Evolutionary conservation across 2,329 filamentous ascomycete species (phyloP), one percentile per base, ranked within the genome.

Genomic region (Knufia petricola): DNA sequence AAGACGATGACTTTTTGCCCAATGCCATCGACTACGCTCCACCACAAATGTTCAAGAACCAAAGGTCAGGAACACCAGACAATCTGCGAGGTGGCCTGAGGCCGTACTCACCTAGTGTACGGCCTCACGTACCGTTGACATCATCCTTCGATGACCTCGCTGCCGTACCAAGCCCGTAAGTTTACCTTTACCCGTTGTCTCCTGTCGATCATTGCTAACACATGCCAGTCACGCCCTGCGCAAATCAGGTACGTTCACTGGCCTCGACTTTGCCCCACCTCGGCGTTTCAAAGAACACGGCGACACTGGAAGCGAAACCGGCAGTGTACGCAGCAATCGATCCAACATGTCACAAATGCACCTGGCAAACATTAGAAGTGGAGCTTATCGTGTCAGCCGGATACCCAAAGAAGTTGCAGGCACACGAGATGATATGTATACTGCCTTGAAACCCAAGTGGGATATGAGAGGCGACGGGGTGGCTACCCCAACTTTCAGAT

Each of bases 111-210:
- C 81, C 84, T n/a, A 72, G 74, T 31, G 75, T 89, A 1, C 79
- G 83, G 13, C 76, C 79, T 24, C 83, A 86, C 62, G 84, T 81
- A n/a, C 89, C 89, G 1, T 74, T 95, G 32, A 82, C 77, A 20
- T 87, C 84, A 51, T 76, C 88, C 3, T 95, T 88, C 65, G 90
- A 96, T 49, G 90, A 96, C 51, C 80, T 96, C 53, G 69, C 83
- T 10, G 76, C 77, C 7, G 81, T 98, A 55, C 92, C 92, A 31
- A 95, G 88, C 75, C 88, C 92, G 79, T 90, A 80, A 84, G 85
- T 84, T 54, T n/a, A n/a, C n/a, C n/a, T 13, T 19, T 21, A 53
- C 20, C 20, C 41, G 31, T 2, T 28, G 38, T 9, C 9, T 47
- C 3, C 20, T 26, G 20, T 37, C 19, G 8, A 26, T 21, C 17